phyloP scores from a whole-genome alignment of 2,329 filamentous ascomycete genomes.

The Pseudophaeomoniella oleicola region DNA sequence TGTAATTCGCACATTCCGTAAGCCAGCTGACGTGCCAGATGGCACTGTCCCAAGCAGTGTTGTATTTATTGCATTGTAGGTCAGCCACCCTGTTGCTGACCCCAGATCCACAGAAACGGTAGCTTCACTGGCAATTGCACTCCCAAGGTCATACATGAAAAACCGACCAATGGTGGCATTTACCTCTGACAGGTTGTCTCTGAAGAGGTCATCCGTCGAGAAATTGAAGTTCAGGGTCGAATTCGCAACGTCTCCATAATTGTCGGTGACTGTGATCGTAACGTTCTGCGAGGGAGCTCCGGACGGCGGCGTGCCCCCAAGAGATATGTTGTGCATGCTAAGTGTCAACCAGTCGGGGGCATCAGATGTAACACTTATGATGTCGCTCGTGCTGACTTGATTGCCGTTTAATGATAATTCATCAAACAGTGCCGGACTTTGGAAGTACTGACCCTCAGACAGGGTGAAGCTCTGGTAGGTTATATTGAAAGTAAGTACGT shows the following conservation, averaged over 20 bases:
- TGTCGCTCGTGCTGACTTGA: constrained; percentile 30
- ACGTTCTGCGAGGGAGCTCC: constrained; percentile 47
- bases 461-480: constrained; percentile 43
- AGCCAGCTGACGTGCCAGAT: neutral
- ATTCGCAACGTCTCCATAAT: constrained; percentile 43
- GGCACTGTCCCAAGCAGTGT: constrained; percentile 4
- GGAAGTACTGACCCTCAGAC: constrained; percentile 36
- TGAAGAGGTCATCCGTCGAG: constrained; percentile 23
- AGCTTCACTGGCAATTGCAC: constrained; percentile 11
- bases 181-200: constrained; percentile 26
- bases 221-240: constrained; percentile 36
- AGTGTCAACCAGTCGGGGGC: constrained; percentile 58
- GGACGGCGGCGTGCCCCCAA: constrained; percentile 52
- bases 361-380: constrained; percentile 37
- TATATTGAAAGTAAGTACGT: constrained; percentile 51
- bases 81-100: constrained; percentile 5
- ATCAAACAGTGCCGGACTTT: constrained; percentile 36
- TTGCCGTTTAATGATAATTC: constrained; percentile 45
- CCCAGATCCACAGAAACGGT: constrained; percentile 1
- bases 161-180: constrained; percentile 33
- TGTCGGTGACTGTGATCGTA: constrained; percentile 44
- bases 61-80: constrained; percentile 4
- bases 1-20: neutral
- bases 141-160: constrained; percentile 32
- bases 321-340: constrained; percentile 42